Base-by-base conservation (phyloP, 2,329 filamentous ascomycete genomes). In the Aspergillus felis region DNA sequence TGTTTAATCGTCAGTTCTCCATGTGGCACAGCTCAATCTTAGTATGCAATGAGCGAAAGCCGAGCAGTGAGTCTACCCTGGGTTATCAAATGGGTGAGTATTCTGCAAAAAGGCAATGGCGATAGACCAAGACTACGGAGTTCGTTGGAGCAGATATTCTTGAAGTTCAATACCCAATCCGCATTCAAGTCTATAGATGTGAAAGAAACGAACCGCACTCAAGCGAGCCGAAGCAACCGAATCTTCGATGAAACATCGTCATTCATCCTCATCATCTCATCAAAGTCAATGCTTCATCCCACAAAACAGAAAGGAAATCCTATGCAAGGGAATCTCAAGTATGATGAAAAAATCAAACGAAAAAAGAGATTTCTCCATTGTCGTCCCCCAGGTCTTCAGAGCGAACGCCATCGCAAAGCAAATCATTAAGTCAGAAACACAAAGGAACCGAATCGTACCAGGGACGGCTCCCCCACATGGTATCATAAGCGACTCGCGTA, bases 401-500 rank as follows among this genome's bases (percentile, higher is more conserved):
- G 64, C 59, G 62, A 73, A 71, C 71, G 71, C 71, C 70, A 67
- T 67, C 65, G 68, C 67, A 71, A 66, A 71, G 64, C 60, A 66
- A 64, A 64, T 65, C 55, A 66, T 65, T 57, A 63, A 56, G 51
- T 58, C 60, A 68, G 59, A 66, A 59, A 64, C 64, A 59, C 61
- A 61, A 56, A 61, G 55, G 54, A 62, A 59, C 58, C 59, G 61
- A 58, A 54, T 52, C 56, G 58, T 57, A 60, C 65, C 65, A 57
- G 58, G 63, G 61, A 57, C 57, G 48, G 61, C 54, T 61, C 63
- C 63, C 61, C 61, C 61, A 61, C 64, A 69, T 67, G 68, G 71
- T 71, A 73, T 73, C 71, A 71, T 71, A 73, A 73, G 68, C 61
- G 64, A 72, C 64, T 55, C 66, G 68, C 66, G 66, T 70, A 57